Percentiles rank a stretch among this genome's conserved stretches.
Conservation (phyloP, 371 early-diverging fungal species). For the Rhizopus sp. region DNA sequence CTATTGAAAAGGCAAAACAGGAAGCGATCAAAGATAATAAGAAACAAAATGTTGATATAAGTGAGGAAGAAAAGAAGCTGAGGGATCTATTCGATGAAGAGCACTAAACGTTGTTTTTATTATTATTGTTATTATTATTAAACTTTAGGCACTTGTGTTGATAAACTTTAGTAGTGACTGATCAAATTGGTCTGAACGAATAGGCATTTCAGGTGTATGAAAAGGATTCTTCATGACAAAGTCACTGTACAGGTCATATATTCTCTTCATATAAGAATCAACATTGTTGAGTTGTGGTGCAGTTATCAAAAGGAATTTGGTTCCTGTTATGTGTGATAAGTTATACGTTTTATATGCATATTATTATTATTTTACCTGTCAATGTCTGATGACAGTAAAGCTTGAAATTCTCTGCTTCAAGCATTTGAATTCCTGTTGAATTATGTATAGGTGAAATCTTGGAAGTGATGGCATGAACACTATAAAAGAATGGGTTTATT, state of each 20-base stretch:
- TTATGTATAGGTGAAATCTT: slow-evolving; percentile 86
- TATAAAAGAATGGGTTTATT: slow-evolving; percentile 22
- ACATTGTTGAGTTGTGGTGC: slow-evolving; percentile 75
- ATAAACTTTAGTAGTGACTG: slow-evolving; percentile 74
- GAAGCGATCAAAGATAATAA: slow-evolving; percentile 29
- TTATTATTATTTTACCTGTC: slow-evolving; percentile 69
- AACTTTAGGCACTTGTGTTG: slow-evolving; percentile 17
- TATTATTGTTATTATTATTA: too few relatives aligned
- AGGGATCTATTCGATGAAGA: slow-evolving; percentile 34
- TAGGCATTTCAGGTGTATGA: slow-evolving; percentile 98
- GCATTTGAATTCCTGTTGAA: slow-evolving; percentile 86
- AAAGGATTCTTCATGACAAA: slow-evolving; percentile 99
- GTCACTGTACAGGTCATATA: slow-evolving; percentile 93
- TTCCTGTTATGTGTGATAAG: slow-evolving; percentile 56
- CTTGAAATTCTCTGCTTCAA: slow-evolving; percentile 90
- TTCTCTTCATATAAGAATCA: slow-evolving; percentile 71
- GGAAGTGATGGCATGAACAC: slow-evolving; percentile 96
- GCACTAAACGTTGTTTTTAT: too few relatives aligned
- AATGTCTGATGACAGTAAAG: slow-evolving; percentile 91
- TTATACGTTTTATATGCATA: too few relatives aligned
- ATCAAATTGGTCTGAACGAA: slow-evolving; percentile 96
- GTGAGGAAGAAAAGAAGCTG: slow-evolving; percentile 23
- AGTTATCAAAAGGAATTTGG: slow-evolving; percentile 89
- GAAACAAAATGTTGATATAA: background rate
- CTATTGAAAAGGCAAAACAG: slow-evolving; percentile 24